phyloP scores from a whole-genome alignment of 441 rosid genomes.

The Jatropha multifida region DNA sequence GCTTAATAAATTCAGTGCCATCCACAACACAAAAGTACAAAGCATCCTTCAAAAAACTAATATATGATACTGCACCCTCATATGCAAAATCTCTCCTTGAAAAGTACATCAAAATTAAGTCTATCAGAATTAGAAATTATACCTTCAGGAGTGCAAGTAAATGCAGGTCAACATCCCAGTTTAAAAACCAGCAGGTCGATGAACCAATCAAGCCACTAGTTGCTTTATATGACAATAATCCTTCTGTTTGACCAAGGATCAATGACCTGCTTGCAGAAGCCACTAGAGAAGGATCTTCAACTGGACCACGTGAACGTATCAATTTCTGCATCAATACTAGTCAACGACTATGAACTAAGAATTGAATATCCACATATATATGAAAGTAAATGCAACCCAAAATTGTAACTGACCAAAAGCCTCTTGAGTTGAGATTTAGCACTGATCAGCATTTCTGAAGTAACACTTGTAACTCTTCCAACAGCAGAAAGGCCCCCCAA shows the following conservation, averaged over 20 bases:
- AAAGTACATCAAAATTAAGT: not conserved
- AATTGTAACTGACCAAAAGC: constrained; percentile 65
- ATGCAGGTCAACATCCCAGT: constrained; percentile 70
- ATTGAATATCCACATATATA: constrained; percentile 22
- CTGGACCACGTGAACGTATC: constrained; percentile 64
- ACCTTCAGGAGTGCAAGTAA: constrained; percentile 83
- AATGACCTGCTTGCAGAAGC: constrained; percentile 65
- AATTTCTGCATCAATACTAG: constrained; percentile 69
- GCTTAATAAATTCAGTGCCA: not conserved
- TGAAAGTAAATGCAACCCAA: constrained; percentile 21
- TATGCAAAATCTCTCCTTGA: not conserved
- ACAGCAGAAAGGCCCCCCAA: constrained; percentile 56
- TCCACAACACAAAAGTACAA: not conserved
- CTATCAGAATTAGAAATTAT: constrained; percentile 3
- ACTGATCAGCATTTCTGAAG: constrained; percentile 48
- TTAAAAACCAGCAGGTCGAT: constrained; percentile 66
- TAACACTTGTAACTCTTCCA: constrained; percentile 37
- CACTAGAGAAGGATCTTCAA: constrained; percentile 91
- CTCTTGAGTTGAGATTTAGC: constrained; percentile 75
- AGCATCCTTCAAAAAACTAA: not conserved
- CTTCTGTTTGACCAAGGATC: constrained; percentile 71
- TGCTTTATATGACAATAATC: constrained; percentile 74
- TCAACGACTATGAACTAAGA: constrained; percentile 33
- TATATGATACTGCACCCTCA: not conserved
- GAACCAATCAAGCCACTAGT: constrained; percentile 73